Percentiles rank a stretch among this genome's conserved stretches.
These are phyloP conservation scores for Talaromyces rugulosus DNA, from an alignment of 2,329 filamentous ascomycete species.

Conservation along the genomic window DNA sequence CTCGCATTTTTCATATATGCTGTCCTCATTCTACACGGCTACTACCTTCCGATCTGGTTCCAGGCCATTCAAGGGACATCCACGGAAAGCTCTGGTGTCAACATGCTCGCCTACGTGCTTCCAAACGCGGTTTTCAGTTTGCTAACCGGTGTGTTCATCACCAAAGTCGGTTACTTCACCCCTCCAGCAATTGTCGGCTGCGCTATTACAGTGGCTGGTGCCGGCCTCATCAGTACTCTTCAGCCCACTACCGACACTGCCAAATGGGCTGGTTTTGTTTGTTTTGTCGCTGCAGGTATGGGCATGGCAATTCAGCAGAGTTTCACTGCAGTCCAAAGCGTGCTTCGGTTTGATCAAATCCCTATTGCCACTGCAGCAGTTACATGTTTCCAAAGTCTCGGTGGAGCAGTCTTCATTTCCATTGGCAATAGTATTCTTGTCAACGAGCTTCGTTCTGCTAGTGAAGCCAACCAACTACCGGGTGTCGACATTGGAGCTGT, in stretches of 20 bases:
- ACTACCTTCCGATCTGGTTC: constrained; percentile 25
- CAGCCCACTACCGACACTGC: constrained; percentile 19
- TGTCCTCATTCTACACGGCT: constrained; percentile 18
- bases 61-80: constrained; percentile 20
- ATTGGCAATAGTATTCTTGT: constrained; percentile 27
- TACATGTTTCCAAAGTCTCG: constrained; percentile 19
- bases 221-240: constrained; percentile 32
- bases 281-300: constrained; percentile 18
- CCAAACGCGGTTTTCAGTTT: constrained; percentile 25
- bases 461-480: constrained; percentile 18
- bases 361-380: constrained; percentile 22
- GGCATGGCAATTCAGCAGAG: constrained; percentile 19
- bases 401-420: constrained; percentile 28
- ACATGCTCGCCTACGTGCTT: constrained; percentile 29
- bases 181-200: constrained; percentile 25
- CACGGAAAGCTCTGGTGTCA: constrained; percentile 9
- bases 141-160: constrained; percentile 24
- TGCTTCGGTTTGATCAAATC: constrained; percentile 24
- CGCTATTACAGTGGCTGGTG: constrained; percentile 23
- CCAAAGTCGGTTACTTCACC: constrained; percentile 23
- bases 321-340: constrained; percentile 18
- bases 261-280: constrained; percentile 23
- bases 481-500: constrained; percentile 9
- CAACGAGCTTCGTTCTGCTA: constrained; percentile 23
- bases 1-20: constrained; percentile 27